Evolutionary conservation across 75 land plant genomes (phyloP).

Genomic region (Isoetes taiwanensis): DNA sequence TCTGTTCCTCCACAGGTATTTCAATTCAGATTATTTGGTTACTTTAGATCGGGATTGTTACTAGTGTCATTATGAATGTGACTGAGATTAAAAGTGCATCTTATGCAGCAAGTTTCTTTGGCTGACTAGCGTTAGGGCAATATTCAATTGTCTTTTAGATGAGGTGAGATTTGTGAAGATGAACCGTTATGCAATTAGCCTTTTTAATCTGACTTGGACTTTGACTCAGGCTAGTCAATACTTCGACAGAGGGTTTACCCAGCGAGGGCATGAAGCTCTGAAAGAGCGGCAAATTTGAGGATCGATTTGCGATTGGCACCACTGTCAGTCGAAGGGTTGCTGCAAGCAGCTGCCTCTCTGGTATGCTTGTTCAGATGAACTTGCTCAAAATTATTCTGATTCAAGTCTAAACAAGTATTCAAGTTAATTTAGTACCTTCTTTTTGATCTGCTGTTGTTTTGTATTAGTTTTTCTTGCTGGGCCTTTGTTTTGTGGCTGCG

Average conservation of each 20-base stretch:
- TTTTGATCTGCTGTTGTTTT: too few species aligned
- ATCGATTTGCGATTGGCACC: conserved; percentile 81
- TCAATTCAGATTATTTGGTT: not conserved
- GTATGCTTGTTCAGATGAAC: conserved; percentile 38
- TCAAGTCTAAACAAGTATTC: too few species aligned
- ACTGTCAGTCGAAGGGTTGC: conserved; percentile 88
- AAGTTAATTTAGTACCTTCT: too few species aligned
- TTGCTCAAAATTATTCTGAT: too few species aligned
- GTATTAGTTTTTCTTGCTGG: too few species aligned
- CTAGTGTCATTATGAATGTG: not conserved
- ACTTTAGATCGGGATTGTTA: not conserved
- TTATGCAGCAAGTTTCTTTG: conserved; percentile 56
- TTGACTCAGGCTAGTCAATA: conserved; percentile 73
- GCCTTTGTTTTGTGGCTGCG: too few species aligned
- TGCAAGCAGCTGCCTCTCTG: conserved; percentile 96
- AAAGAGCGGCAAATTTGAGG: conserved; percentile 80
- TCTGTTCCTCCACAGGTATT: conserved; percentile 71
- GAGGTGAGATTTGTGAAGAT: conserved; percentile 36
- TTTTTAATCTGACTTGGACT: not conserved
- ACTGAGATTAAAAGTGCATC: too few species aligned
- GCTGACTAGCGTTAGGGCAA: conserved; percentile 70
- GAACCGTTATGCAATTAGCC: not conserved
- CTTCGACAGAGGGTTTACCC: conserved; percentile 82
- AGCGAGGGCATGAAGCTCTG: conserved; percentile 71
- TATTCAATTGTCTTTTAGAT: conserved; percentile 82